Base-by-base conservation (phyloP, 192 early-diverging fungal species). In the Podila verticillata region DNA sequence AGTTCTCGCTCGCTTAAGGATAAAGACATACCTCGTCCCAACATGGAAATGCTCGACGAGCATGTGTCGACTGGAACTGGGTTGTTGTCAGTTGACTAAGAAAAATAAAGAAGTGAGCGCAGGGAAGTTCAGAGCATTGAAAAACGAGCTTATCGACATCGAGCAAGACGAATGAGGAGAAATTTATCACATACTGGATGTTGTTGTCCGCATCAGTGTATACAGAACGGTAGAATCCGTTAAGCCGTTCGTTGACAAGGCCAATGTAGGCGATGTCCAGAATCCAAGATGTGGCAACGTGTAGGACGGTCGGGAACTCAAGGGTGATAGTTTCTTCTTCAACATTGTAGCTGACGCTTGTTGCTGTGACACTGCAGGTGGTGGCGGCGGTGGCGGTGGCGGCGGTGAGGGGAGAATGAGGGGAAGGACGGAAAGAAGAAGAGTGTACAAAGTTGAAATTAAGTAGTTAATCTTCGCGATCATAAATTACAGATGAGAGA, bases 11-110 rank as follows among this genome's bases (percentile, higher is more conserved):
- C 29, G 34, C 4, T 66, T 34, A 19, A 31, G 30, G 48, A 56
- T 30, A 20, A 17, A 24, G 30, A 28, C 5, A 39, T 80, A 80
- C 77, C 85, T 98, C 98, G 85, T 99, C 97, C 91, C 92, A 98
- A 80, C 93, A 98, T 20, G 98, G 98, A 78, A 99, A 94, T 19
- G 93, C 92, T 34, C 94, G 90, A 57, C 97, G 91, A 30, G 93
- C 93, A 72, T 96, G 92, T 20, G 95, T 96, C 12, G 96, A 88
- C 84, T 98, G 95, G 80, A 98, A 99, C 81, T 99, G 97, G 13
- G 98, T 98, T 17, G 93, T 93, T 5, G 94, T 96, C 79, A 99
- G 86, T 82, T 93, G 89, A 75, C 89, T 92, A 57, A 31, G 10
- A n/a, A 36, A 57, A 17, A 15, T 4, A 17, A 68, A 26, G 39